These are phyloP conservation scores for Scutellaria barbata DNA, from an alignment of 257 asterid species.

Conservation along the genomic window DNA sequence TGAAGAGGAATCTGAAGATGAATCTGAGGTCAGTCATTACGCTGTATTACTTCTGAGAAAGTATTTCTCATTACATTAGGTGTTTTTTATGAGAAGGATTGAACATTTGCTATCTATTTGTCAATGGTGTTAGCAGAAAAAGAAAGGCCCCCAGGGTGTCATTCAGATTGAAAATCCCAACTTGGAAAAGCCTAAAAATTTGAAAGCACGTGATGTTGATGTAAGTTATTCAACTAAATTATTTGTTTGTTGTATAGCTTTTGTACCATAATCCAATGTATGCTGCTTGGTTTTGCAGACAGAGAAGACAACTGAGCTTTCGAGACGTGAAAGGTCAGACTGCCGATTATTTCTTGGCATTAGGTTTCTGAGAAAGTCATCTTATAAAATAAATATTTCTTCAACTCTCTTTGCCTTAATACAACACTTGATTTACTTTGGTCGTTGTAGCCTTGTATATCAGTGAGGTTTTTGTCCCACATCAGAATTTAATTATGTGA, in stretches of 20 bases:
- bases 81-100: background rate
- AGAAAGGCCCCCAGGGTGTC: slow-evolving; percentile 76
- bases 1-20: slow-evolving; percentile 78
- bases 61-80: background rate
- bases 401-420: background rate
- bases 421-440: background rate
- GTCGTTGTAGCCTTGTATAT: background rate
- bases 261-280: background rate
- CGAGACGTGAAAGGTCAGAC: slow-evolving; percentile 83
- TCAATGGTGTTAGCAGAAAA: slow-evolving; percentile 55
- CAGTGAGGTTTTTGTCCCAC: too few species aligned
- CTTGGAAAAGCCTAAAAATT: slow-evolving; percentile 70
- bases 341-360: slow-evolving; percentile 16
- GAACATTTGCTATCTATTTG: background rate
- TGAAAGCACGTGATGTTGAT: slow-evolving; percentile 88
- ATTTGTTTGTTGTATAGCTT: background rate
- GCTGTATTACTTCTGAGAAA: slow-evolving; percentile 19
- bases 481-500: background rate
- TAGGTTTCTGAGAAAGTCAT: slow-evolving; percentile 16
- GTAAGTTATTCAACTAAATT: slow-evolving; percentile 42
- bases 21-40: slow-evolving; percentile 55
- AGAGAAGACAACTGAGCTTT: slow-evolving; percentile 91
- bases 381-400: background rate
- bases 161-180: slow-evolving; percentile 89
- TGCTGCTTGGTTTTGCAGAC: slow-evolving; percentile 51